These are phyloP conservation scores for Hypsizygus ulmarius DNA, from an alignment of 1,284 basidiomycete genomes.

Conservation along the genomic window DNA sequence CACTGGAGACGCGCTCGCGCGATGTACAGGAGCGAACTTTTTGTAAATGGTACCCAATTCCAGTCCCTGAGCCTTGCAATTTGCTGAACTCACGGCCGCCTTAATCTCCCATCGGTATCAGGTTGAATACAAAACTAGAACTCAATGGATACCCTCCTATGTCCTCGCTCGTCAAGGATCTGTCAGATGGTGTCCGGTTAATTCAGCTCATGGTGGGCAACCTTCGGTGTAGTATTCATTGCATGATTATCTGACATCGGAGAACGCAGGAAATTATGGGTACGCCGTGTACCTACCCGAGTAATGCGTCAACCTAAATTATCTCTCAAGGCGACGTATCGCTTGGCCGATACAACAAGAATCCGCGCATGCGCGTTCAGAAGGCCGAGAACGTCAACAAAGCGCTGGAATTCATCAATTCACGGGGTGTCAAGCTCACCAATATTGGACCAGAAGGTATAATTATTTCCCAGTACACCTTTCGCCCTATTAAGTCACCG, in stretches of 20 bases:
- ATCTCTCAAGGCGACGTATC: conserved; percentile 72
- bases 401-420: conserved; percentile 93
- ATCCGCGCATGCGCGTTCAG: conserved; percentile 90
- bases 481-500: conserved; percentile 2
- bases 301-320: conserved; percentile 6
- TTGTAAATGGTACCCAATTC: conserved; percentile 72
- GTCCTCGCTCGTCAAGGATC: conserved; percentile 85
- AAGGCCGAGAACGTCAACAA: conserved; percentile 98
- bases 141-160: conserved; percentile 85
- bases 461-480: conserved; percentile 10
- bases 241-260: conserved; percentile 10
- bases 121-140: conserved; percentile 96
- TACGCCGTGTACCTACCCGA: conserved; percentile 27
- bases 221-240: conserved; percentile 4
- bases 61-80: conserved; percentile 2
- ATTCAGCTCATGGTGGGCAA: conserved; percentile 84
- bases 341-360: conserved; percentile 88
- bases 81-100: conserved; percentile 3
- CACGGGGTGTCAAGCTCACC: conserved; percentile 92
- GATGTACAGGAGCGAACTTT: conserved; percentile 79
- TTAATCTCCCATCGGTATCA: conserved; percentile 9
- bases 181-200: conserved; percentile 92
- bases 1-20: conserved; percentile 60
- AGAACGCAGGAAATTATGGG: conserved; percentile 88
- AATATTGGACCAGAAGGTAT: conserved; percentile 95